A percentile compares a stretch with the other conserved stretches of the same genome.
Conservation (phyloP, 148 eudicot genomes). For the Diospyros lotus region DNA sequence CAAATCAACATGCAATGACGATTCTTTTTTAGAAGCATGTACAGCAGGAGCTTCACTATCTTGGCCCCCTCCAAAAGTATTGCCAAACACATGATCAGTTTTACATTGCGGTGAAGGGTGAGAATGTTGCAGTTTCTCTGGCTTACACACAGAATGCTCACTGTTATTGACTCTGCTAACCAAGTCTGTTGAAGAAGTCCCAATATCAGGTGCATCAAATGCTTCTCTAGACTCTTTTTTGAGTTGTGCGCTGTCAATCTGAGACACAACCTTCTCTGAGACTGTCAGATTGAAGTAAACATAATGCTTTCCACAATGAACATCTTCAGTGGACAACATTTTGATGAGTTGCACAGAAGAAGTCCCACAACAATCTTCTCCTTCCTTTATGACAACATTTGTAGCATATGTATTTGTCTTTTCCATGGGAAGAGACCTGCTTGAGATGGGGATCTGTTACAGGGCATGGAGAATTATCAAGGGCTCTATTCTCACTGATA, state of each 20-base stretch:
- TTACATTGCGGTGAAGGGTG: constrained; percentile 19
- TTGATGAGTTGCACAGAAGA: constrained; percentile 10
- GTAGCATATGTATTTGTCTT: constrained; percentile 8
- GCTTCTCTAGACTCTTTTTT: constrained; percentile 3
- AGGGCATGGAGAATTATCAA: background rate
- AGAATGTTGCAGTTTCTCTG: background rate
- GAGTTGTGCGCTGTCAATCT: background rate
- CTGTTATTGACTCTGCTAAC: constrained; percentile 13
- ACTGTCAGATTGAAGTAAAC: background rate
- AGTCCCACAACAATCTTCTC: constrained; percentile 6
- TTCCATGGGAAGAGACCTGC: constrained; percentile 3
- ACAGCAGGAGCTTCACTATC: constrained; percentile 9
- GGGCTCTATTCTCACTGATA: background rate
- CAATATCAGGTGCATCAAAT: constrained; percentile 8
- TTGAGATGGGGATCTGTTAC: constrained; percentile 7
- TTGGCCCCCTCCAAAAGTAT: constrained; percentile 12
- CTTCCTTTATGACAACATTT: background rate
- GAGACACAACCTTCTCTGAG: background rate
- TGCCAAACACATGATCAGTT: constrained; percentile 16
- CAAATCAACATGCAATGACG: constrained; percentile 10
- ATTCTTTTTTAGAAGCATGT: background rate
- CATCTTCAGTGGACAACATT: background rate
- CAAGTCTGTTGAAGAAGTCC: constrained; percentile 10
- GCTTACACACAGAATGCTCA: constrained; percentile 16
- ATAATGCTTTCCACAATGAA: background rate